Evolutionary conservation across 129 eudicot species (phyloP), one percentile per base, ranked within the genome.

Genomic region (Centella asiatica): DNA sequence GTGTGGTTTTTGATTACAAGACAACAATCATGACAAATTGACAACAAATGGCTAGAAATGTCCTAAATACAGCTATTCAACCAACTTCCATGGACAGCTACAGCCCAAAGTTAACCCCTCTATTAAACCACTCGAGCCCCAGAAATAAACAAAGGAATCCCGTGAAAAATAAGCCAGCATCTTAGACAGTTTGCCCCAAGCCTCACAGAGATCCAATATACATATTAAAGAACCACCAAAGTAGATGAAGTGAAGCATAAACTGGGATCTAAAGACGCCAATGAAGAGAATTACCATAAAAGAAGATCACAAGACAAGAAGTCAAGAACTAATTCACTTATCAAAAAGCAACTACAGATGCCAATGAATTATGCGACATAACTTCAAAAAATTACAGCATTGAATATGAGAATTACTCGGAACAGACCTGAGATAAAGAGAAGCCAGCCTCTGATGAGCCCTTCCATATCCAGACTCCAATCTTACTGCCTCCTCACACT

Each of bases 401-500:
- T 20, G 46, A 14, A 24, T 25, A 33, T 14, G 34, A 18, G 9
- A 46, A 46, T 18, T 18, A 46, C 25, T 46, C 10, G 39, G 1
- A 33, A 13, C 47, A 52, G 27, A 80, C 86, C 86, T 77, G 39
- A 80, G 69, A 76, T 72, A 76, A 59, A 80, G 86, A 69, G 86
- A 76, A 1, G 82, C 74, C 78, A 80, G 49, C 62, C 86, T 67
- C 67, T 76, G 86, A 76, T 73, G 86, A 51, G 86, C 86, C 52
- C 82, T 73, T 25, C 54, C 65, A 76, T 72, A 76, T 44, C 79
- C 69, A 62, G 86, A 81, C 49, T 80, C 76, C 74, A 80, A 72
- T 74, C 77, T 50, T 60, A 80, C 86, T 47, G 86, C 86, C 76
- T 80, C 82, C 62, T 80, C 86, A 65, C 82, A 80, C 28, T 80